Evolutionary conservation across 306 rosid species (phyloP).

Genomic region (Oxytropis ochrocephala): DNA sequence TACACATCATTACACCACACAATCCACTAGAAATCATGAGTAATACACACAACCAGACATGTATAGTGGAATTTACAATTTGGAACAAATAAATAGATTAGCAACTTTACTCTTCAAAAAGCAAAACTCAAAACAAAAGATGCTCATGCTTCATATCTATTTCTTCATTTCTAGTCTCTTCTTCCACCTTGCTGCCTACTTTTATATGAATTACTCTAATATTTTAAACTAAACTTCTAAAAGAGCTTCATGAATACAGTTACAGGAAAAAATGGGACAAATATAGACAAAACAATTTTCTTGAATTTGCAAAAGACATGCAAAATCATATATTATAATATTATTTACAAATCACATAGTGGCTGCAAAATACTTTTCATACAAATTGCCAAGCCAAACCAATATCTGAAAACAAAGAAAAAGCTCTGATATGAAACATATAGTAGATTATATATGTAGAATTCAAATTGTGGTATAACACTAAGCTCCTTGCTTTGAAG

Average conservation of each 20-base stretch:
- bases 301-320: constrained; percentile 5
- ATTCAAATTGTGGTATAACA: constrained; percentile 71
- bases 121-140: background rate
- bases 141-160: background rate
- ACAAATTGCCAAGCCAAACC: constrained; percentile 34
- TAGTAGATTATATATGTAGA: too few relatives aligned
- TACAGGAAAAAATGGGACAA: background rate
- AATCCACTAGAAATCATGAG: constrained; percentile 12
- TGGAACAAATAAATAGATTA: background rate
- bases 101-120: background rate
- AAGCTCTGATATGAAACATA: too few relatives aligned
- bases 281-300: too few relatives aligned
- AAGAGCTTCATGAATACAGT: background rate
- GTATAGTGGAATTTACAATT: background rate
- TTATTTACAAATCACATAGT: constrained; percentile 29
- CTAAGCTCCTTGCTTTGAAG: constrained; percentile 46
- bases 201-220: background rate
- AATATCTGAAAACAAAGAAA: too few relatives aligned
- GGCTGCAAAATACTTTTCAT: constrained; percentile 22
- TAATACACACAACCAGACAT: background rate
- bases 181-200: background rate
- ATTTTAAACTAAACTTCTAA: background rate
- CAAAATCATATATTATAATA: constrained; percentile 32
- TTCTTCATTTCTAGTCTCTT: background rate
- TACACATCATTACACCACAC: too few relatives aligned